Conservation (phyloP, 1,284 basidiomycete genomes). For the Irpex sp. region DNA sequence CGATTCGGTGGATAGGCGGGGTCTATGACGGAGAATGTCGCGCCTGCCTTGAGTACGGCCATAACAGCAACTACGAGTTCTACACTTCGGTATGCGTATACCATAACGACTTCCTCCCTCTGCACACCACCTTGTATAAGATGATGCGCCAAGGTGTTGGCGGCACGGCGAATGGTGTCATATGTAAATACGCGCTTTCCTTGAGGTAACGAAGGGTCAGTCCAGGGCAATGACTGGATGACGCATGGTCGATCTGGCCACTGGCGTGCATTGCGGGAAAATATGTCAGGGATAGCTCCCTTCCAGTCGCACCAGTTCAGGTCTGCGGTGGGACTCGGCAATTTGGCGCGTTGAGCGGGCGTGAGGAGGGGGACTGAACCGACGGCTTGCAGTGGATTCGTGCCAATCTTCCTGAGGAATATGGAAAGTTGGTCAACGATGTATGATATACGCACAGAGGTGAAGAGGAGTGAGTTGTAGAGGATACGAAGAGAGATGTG, state of each 20-base stretch:
- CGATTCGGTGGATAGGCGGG: conserved; percentile 95
- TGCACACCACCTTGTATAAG: conserved; percentile 84
- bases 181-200: conserved; percentile 74
- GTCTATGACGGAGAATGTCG: conserved; percentile 99
- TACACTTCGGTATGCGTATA: conserved; percentile 97
- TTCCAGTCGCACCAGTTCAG: conserved; percentile 98
- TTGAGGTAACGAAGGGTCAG: conserved; percentile 42
- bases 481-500: conserved; percentile 82
- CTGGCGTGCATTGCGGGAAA: conserved; percentile 76
- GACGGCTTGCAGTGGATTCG: conserved; percentile 57
- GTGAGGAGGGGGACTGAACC: conserved; percentile 84
- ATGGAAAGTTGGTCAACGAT: conserved; percentile 87
- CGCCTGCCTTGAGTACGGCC: conserved; percentile 95
- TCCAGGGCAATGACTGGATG: conserved; percentile 67
- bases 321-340: conserved; percentile 88
- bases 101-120: conserved; percentile 96
- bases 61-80: conserved; percentile 97
- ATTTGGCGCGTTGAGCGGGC: conserved; percentile 59
- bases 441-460: conserved; percentile 69
- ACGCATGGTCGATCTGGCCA: conserved; percentile 83
- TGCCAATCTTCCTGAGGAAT: conserved; percentile 73
- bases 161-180: conserved; percentile 76
- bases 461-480: conserved; percentile 96
- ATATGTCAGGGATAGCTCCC: conserved; percentile 93
- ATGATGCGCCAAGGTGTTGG: conserved; percentile 91